phyloP scores from a whole-genome alignment of 345 rosid genomes.

The Aurinia saxatilis region DNA sequence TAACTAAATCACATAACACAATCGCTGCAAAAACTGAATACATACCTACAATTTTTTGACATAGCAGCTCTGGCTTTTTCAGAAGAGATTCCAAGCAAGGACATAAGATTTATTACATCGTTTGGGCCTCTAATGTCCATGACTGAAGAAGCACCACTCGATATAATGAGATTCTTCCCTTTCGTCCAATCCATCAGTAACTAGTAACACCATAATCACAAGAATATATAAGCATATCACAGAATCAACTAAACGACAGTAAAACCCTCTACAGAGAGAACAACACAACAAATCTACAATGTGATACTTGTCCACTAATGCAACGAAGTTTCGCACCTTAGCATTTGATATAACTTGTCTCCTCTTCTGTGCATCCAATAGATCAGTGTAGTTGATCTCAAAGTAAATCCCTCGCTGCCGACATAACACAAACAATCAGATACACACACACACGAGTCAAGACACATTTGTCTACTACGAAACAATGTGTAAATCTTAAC shows the following conservation, averaged over 20 bases:
- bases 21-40: not conserved
- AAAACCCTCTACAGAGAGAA: not conserved
- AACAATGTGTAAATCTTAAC: not conserved
- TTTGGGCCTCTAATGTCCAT: conserved; percentile 79
- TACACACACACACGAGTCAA: no score
- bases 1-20: no score
- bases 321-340: conserved; percentile 43
- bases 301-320: not conserved
- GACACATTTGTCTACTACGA: not conserved
- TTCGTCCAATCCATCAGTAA: conserved; percentile 77
- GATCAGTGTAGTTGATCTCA: conserved; percentile 60
- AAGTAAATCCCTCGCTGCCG: conserved; percentile 79
- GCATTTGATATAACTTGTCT: conserved; percentile 75
- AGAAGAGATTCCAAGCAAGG: conserved; percentile 62
- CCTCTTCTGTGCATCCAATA: conserved; percentile 58
- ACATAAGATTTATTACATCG: conserved; percentile 67
- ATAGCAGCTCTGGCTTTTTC: conserved; percentile 71
- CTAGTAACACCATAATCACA: conserved; percentile 30
- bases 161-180: conserved; percentile 70
- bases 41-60: conserved; percentile 80
- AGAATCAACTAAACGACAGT: not conserved
- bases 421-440: not conserved
- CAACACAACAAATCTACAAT: not conserved
- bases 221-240: not conserved
- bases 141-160: conserved; percentile 70